A percentile compares a stretch with the other conserved stretches of the same genome.
These are phyloP conservation scores for Suhomyces yuchorum DNA, from an alignment of 1,139 yeast species.

Conservation along the genomic window DNA sequence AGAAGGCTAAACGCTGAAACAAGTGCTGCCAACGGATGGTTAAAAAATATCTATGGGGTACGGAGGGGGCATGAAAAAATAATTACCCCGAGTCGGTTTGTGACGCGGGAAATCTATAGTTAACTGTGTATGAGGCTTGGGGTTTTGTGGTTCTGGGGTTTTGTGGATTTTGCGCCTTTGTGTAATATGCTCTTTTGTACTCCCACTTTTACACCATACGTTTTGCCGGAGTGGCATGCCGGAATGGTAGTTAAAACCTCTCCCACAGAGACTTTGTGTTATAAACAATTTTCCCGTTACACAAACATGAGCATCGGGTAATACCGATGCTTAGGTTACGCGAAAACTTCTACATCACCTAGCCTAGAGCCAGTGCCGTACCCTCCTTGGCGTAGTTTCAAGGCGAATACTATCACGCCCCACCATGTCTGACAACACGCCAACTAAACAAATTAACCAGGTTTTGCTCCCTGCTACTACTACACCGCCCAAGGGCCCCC, in stretches of 20 bases:
- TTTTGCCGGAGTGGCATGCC: neutral
- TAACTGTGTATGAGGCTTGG: neutral
- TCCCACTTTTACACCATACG: neutral
- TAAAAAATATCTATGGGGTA: conserved; percentile 3
- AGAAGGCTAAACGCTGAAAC: neutral
- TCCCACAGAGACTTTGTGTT: conserved; percentile 4
- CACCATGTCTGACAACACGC: neutral
- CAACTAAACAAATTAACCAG: neutral
- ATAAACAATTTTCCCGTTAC: conserved; percentile 1
- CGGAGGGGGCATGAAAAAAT: conserved; percentile 2
- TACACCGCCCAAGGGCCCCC: neutral
- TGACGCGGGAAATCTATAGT: neutral
- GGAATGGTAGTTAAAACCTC: neutral
- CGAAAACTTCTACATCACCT: neutral
- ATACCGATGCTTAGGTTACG: neutral
- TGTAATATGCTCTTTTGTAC: neutral
- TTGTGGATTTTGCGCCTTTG: conserved; percentile 1
- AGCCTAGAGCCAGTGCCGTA: neutral
- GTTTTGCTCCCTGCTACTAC: neutral
- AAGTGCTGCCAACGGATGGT: neutral
- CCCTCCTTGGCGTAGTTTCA: neutral
- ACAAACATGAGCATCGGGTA: neutral
- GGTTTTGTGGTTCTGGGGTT: conserved; percentile 1
- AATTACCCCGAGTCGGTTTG: conserved; percentile 5
- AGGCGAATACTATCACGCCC: neutral